Evolutionary conservation across 139 green algal genomes (phyloP).

Genomic region (Haematococcus sp.): DNA sequence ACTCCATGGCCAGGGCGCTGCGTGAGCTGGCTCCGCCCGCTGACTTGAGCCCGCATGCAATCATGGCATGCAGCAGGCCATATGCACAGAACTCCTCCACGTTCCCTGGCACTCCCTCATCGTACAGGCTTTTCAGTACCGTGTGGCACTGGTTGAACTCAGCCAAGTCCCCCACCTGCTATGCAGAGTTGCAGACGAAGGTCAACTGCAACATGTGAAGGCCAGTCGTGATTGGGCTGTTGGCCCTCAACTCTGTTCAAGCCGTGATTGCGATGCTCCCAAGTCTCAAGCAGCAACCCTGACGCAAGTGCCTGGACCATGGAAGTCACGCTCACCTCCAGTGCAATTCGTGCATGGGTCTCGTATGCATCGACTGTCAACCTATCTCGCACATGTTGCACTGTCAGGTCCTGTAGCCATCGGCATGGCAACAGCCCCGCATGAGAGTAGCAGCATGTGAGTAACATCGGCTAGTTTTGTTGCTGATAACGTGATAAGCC

Average conservation of each 20-base stretch:
- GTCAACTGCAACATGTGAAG: too few species aligned
- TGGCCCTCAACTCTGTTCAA: background rate
- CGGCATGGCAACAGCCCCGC: too few species aligned
- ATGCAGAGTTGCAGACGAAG: too few species aligned
- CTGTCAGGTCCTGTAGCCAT: slow-evolving; percentile 74
- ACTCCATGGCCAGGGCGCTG: background rate
- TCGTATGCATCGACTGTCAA: slow-evolving; percentile 54
- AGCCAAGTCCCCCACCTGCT: slow-evolving; percentile 54
- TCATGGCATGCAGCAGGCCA: slow-evolving; percentile 54
- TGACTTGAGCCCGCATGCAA: slow-evolving; percentile 1
- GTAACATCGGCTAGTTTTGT: too few species aligned
- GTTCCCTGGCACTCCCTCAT: slow-evolving; percentile 40
- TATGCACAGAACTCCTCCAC: slow-evolving; percentile 69
- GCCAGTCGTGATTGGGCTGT: background rate
- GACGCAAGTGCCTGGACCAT: too few species aligned
- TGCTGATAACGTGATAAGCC: too few species aligned
- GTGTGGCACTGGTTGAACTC: slow-evolving; percentile 76
- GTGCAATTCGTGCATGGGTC: slow-evolving; percentile 18
- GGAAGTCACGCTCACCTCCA: slow-evolving; percentile 8
- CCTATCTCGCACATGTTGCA: slow-evolving; percentile 63
- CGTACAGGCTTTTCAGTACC: slow-evolving; percentile 63
- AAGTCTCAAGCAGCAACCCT: too few species aligned
- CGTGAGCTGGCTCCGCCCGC: background rate
- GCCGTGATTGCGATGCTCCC: too few species aligned
- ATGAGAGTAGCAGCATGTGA: too few species aligned